Evolutionary conservation across 2,329 filamentous ascomycete genomes (phyloP).

Genomic region (Fusarium graminum): DNA sequence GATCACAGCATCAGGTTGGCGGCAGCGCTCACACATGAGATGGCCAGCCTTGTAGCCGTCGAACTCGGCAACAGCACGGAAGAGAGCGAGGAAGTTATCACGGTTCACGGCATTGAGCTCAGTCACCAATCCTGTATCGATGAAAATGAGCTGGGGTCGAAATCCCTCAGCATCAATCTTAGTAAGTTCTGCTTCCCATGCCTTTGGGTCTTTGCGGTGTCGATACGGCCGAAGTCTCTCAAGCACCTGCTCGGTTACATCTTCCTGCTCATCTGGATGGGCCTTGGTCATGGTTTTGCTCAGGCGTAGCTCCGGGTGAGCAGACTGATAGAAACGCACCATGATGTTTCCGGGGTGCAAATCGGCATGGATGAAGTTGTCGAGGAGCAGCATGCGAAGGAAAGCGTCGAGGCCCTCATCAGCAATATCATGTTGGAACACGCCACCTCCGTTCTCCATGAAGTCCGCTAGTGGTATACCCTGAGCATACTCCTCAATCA

Average conservation of each 20-base stretch:
- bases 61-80: slow-evolving; percentile 95
- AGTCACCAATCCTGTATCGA: slow-evolving; percentile 95
- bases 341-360: slow-evolving; percentile 98
- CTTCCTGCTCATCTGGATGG: slow-evolving; percentile 66
- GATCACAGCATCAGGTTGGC: slow-evolving; percentile 90
- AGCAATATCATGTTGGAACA: slow-evolving; percentile 94
- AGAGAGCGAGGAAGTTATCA: slow-evolving; percentile 92
- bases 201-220: slow-evolving; percentile 69
- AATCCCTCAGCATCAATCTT: slow-evolving; percentile 89
- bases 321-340: slow-evolving; percentile 95
- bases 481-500: slow-evolving; percentile 96
- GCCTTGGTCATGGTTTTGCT: slow-evolving; percentile 49
- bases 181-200: slow-evolving; percentile 80
- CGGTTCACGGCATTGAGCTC: slow-evolving; percentile 90
- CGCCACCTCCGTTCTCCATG: slow-evolving; percentile 88
- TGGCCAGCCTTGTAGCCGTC: slow-evolving; percentile 95
- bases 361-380: slow-evolving; percentile 98
- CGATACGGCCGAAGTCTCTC: slow-evolving; percentile 81
- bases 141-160: slow-evolving; percentile 94
- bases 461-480: slow-evolving; percentile 93
- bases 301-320: slow-evolving; percentile 72
- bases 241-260: slow-evolving; percentile 90
- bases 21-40: slow-evolving; percentile 95
- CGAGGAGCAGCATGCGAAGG: slow-evolving; percentile 93
- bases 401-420: slow-evolving; percentile 96